phyloP scores from a whole-genome alignment of 2,329 filamentous ascomycete species.

The Trichoderma atroviride region DNA sequence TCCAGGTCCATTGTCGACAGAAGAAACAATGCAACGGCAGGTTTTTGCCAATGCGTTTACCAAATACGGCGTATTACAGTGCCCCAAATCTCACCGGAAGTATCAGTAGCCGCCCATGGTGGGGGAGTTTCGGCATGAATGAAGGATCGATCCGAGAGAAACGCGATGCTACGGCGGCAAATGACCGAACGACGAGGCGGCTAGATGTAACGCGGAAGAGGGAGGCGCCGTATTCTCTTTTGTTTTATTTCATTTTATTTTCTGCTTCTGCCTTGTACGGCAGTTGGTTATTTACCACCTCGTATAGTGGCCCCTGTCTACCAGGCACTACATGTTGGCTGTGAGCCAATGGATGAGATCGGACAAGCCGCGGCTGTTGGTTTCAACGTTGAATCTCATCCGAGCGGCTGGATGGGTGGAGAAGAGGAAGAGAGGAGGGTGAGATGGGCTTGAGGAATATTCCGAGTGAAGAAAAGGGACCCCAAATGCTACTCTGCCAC shows the following conservation, averaged over 20 bases:
- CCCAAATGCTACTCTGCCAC: background rate
- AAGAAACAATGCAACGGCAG: background rate
- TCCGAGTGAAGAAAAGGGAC: background rate
- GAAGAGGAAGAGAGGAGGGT: too few relatives aligned
- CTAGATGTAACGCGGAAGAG: constrained; percentile 18
- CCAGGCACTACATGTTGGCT: background rate
- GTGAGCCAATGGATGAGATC: background rate
- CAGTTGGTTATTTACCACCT: background rate
- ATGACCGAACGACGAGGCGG: background rate
- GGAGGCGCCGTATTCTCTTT: constrained; percentile 5
- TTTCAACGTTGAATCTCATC: background rate
- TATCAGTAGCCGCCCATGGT: background rate
- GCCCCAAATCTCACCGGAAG: background rate
- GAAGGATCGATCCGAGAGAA: constrained; percentile 7
- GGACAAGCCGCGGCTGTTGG: background rate
- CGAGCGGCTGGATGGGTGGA: background rate
- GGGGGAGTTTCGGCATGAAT: background rate
- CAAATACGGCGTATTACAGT: background rate
- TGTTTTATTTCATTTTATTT: background rate
- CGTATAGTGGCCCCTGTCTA: background rate
- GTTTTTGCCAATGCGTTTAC: background rate
- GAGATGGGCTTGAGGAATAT: background rate
- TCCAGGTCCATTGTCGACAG: background rate
- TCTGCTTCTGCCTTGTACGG: background rate
- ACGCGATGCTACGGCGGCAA: constrained; percentile 13